Percentiles rank a stretch among this genome's conserved stretches.
Conservation (phyloP, 495 filamentous ascomycete species). For the Amphirosellinia nigrospora region DNA sequence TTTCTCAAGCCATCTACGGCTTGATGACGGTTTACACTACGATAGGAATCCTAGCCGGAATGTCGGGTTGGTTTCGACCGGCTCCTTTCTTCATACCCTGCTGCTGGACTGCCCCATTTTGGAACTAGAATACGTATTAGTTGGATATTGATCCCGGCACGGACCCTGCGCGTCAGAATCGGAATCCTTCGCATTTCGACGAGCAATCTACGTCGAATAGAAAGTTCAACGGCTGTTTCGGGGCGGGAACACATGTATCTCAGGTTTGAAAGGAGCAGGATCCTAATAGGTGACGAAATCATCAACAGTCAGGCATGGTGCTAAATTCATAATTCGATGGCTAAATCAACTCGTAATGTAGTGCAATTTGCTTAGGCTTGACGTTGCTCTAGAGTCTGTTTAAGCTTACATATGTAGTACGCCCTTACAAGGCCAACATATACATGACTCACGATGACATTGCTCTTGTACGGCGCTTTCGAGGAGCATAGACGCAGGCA, state of each 20-base stretch:
- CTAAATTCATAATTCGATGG: background rate
- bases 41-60: background rate
- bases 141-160: background rate
- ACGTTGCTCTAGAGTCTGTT: background rate
- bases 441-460: background rate
- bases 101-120: background rate
- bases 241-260: background rate
- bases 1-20: background rate
- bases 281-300: background rate
- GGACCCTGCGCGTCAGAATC: background rate
- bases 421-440: background rate
- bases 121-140: background rate
- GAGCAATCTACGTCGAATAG: background rate
- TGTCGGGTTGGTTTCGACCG: background rate
- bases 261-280: background rate
- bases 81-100: background rate
- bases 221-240: background rate
- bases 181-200: background rate
- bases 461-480: background rate
- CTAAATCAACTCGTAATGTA: background rate
- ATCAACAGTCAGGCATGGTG: background rate
- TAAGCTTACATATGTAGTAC: background rate
- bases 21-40: background rate
- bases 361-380: background rate
- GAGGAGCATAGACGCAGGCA: background rate